phyloP scores from a whole-genome alignment of 164 flowering plant genomes.

The Liriodendron chinense region DNA sequence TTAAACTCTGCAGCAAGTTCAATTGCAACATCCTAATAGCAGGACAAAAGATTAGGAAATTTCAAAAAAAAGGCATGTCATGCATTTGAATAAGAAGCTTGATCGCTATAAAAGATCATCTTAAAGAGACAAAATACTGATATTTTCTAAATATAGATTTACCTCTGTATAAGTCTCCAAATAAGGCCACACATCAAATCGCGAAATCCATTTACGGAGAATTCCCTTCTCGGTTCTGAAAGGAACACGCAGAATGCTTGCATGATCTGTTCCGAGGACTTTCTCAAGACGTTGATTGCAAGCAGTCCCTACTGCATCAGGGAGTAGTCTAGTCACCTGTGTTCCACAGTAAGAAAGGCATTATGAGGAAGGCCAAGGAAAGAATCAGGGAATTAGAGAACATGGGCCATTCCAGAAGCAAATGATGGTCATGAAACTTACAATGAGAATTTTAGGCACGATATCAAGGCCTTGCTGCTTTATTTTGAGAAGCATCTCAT shows the following conservation, averaged over 20 bases:
- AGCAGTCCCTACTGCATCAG: conserved; percentile 99
- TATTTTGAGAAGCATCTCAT: conserved; percentile 85
- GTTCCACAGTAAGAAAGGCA: conserved; percentile 11
- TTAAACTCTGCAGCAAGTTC: conserved; percentile 81
- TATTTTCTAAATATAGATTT: not conserved
- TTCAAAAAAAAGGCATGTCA: not conserved
- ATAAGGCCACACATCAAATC: conserved; percentile 99
- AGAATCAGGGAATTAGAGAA: not conserved
- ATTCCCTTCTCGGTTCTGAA: conserved; percentile 92
- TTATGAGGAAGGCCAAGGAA: not conserved
- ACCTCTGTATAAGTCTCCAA: conserved; percentile 95
- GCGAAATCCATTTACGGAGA: conserved; percentile 91
- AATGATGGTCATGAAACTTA: conserved; percentile 25
- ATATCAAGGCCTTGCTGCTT: conserved; percentile 97
- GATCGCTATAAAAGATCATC: not conserved
- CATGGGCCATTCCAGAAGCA: not conserved
- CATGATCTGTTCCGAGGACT: conserved; percentile 73
- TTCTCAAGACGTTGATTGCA: conserved; percentile 89
- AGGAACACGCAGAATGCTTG: conserved; percentile 84
- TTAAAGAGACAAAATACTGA: not conserved
- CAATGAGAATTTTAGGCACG: conserved; percentile 80
- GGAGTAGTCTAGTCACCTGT: conserved; percentile 85
- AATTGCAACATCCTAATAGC: conserved; percentile 74
- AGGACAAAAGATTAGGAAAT: not conserved
- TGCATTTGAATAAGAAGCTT: not conserved